Evolutionary conservation across 305 asterid genomes (phyloP), one percentile per base, ranked within the genome.

Genomic region (Fraxinus baroniana): DNA sequence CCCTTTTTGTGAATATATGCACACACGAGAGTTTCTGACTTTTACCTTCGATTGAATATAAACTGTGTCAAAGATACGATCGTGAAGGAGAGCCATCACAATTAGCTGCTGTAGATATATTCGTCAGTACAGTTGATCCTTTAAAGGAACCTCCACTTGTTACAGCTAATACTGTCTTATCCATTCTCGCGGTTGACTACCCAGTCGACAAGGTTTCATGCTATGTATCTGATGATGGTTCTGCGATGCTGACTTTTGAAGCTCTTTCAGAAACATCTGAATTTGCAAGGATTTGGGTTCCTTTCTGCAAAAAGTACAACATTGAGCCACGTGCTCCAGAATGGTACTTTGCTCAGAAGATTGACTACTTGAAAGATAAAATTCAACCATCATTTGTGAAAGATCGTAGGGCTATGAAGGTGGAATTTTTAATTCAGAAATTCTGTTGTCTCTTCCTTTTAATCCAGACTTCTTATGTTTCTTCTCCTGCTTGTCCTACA

Each of bases 401-500:
- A 89, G 99, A 96, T 41, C 99, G 99, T 71, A 90, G 99, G 88
- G 99, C 99, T 55, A 96, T 96, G 99, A 96, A 96, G 98, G 99
- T 96, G 80, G 74, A 32, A 17, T 33, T 33, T 35, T 17, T 72
- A 17, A 32, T 35, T 32, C 41, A 35, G 49, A 32, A 10, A 12
- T 46, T 84, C 6, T 24, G 46, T 39, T 17, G 15, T 30, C 80
- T 75, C 17, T 37, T 73, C 13, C 60, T 30, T 79, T 68, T 62
- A 74, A 71, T 74, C 46, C 7, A 49, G 74, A 35, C 78, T 70
- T 64, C 35, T 80, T 24, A 74, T 72, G 39, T 57, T 30, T 57
- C 44, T 26, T 81, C 20, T 55, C 68, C 60, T 74, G 30, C 68
- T 82, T 78, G 8, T 71, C 7, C 41, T 79, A 74, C 83, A 93